These are phyloP conservation scores for Cyphellophora attinorum DNA, from an alignment of 2,329 filamentous ascomycete species.

Conservation along the genomic window DNA sequence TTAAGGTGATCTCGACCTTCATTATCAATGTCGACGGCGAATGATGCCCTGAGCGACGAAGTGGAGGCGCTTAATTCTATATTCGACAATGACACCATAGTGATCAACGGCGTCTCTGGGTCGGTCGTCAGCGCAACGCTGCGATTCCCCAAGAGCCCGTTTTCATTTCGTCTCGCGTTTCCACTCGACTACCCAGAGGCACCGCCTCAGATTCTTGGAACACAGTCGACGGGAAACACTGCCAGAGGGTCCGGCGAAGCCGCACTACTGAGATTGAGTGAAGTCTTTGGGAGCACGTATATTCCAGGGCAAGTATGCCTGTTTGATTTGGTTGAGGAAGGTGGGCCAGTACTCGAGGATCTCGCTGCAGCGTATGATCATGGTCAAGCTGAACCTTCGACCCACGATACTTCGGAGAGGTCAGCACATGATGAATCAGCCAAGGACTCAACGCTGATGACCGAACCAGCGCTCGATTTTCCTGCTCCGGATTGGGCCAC, in stretches of 20 bases:
- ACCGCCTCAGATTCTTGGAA: conserved; percentile 65
- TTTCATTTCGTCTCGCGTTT: conserved; percentile 55
- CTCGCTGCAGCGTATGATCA: conserved; percentile 1
- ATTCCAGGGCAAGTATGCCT: conserved; percentile 70
- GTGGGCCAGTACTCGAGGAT: conserved; percentile 42
- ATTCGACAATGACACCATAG: conserved; percentile 42
- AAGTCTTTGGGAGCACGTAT: conserved; percentile 59
- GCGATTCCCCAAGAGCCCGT: conserved; percentile 51
- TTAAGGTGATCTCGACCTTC: too few relatives aligned
- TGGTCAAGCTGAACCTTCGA: conserved; percentile 14
- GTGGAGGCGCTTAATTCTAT: conserved; percentile 43
- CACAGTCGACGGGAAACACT: conserved; percentile 63
- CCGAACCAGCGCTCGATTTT: conserved; percentile 23
- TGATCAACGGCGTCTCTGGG: conserved; percentile 6
- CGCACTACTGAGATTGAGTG: conserved; percentile 59
- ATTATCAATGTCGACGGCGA: conserved; percentile 3
- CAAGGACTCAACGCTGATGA: conserved; percentile 4
- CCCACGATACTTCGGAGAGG: conserved; percentile 15
- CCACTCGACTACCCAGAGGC: conserved; percentile 63
- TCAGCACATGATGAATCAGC: conserved; percentile 10
- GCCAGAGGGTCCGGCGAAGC: conserved; percentile 63
- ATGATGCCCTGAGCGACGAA: conserved; percentile 36
- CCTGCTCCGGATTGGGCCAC: conserved; percentile 58
- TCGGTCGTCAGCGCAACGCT: conserved; percentile 46
- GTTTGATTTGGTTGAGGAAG: conserved; percentile 77